Evolutionary conservation across 139 green algal genomes (phyloP), one percentile per base, ranked within the genome.

Genomic region (Tetradesmus lagerheimii): DNA sequence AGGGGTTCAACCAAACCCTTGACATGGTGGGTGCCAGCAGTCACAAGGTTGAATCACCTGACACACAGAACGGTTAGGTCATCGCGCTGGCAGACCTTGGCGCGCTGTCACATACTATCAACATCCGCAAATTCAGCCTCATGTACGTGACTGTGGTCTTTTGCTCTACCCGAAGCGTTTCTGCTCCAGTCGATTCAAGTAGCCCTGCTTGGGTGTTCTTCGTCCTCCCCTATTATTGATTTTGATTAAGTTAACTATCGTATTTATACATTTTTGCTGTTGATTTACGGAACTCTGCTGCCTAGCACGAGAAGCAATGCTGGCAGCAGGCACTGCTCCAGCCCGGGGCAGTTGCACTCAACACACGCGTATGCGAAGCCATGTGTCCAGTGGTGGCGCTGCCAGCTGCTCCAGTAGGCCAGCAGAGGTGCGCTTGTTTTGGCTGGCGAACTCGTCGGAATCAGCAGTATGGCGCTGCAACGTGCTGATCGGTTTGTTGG

Each of bases 381-480:
- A 87, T 77, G 37, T 77, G 2, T 87, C 81, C 1, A 87, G 81
- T 37, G 81, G 81, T 77, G 50, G 81, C 18, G 34, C 53, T 38
- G 50, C 81, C 14, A 78, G 81, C 53, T 53, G 50, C 34, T 87
- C 81, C 23, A 50, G 53, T 35, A 71, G 57, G 23, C 20, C 57
- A 14, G 34, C 81, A 34, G 50, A 87, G 81, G 81, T 87, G 37
- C 43, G 64, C 29, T n/a, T 37, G 67, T 43, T 62, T 62, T 43
- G 57, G 57, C 57, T 71, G 57, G 57, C 57, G 57, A 71, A 71
- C 57, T 71, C 20, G 57, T 71, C 57, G 57, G 31, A 38, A 79
- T 37, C n/a, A 38, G 71, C 71, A 79, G 71, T 23, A 0, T 41
- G 71, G 11, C 25, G 77, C 77, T 53, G 77, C 34, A 50, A 38